These are phyloP conservation scores for Scutellaria minor DNA, from an alignment of 257 asterid species.

Conservation along the genomic window DNA sequence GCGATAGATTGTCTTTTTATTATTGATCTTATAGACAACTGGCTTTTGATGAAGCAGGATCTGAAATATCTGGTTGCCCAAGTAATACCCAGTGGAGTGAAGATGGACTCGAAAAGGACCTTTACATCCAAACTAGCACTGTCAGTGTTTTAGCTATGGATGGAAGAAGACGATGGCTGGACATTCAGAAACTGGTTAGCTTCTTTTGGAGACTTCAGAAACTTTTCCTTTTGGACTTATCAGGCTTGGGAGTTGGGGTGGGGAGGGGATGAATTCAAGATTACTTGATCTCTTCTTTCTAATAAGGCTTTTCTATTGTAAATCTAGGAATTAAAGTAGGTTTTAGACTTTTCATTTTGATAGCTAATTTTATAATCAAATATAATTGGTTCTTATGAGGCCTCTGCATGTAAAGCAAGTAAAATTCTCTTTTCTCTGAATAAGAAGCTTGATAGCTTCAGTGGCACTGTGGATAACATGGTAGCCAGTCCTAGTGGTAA, in stretches of 20 bases:
- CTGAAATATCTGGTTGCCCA: conserved; percentile 66
- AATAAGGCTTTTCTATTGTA: conserved; percentile 23
- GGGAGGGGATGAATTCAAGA: conserved; percentile 27
- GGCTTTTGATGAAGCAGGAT: conserved; percentile 50
- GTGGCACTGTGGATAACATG: conserved; percentile 24
- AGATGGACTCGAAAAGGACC: conserved; percentile 90
- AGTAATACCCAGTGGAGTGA: conserved; percentile 68
- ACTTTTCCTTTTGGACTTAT: conserved; percentile 30
- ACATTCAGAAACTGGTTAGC: conserved; percentile 90
- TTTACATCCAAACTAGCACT: conserved; percentile 74
- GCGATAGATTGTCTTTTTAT: conserved; percentile 18
- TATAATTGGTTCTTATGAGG: conserved; percentile 13
- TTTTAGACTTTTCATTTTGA: conserved; percentile 17
- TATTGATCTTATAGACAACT: conserved; percentile 30
- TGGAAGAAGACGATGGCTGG: conserved; percentile 98
- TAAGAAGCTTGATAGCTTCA: conserved; percentile 23
- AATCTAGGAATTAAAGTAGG: conserved; percentile 22
- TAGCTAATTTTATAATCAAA: not conserved
- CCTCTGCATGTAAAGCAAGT: not conserved
- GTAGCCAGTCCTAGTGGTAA: conserved; percentile 2
- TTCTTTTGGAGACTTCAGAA: conserved; percentile 36
- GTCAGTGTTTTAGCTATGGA: conserved; percentile 95
- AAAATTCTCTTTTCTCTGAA: conserved; percentile 20
- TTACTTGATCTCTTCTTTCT: conserved; percentile 12
- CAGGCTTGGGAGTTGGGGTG: conserved; percentile 11